Percentiles rank a stretch among this genome's conserved stretches.
phyloP scores from a whole-genome alignment of 2,329 filamentous ascomycete genomes.

The Cladosporium phlei region DNA sequence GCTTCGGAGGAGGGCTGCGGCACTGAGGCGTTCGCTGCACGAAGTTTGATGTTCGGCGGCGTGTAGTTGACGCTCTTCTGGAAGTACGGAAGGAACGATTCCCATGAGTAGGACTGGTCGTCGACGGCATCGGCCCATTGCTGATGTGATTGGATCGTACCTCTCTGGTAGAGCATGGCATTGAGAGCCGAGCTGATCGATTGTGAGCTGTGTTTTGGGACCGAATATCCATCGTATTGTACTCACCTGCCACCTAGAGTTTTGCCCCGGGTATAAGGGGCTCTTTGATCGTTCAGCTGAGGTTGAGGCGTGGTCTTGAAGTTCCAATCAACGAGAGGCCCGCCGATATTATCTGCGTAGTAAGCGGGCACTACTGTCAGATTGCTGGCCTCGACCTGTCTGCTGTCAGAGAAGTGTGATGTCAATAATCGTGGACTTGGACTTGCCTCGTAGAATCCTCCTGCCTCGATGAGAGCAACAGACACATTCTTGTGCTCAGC shows the following conservation, averaged over 20 bases:
- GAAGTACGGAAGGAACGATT: conserved; percentile 25
- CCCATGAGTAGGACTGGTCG: conserved; percentile 30
- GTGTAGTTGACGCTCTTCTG: conserved; percentile 19
- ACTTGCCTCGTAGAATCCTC: conserved; percentile 27
- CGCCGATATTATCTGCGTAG: neutral
- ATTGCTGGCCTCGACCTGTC: neutral
- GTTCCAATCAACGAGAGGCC: too few relatives aligned
- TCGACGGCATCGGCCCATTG: conserved; percentile 35
- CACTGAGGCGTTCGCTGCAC: too few relatives aligned
- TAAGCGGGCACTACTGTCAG: neutral
- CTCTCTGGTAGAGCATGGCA: conserved; percentile 27
- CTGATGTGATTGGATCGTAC: conserved; percentile 29
- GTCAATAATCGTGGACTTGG: neutral
- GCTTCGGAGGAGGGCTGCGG: conserved; percentile 26
- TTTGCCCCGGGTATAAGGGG: conserved; percentile 29
- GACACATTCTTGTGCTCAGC: too few relatives aligned
- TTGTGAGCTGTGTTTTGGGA: neutral
- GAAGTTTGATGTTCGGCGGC: conserved; percentile 20
- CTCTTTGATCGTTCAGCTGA: conserved; percentile 9
- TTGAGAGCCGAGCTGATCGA: conserved; percentile 25
- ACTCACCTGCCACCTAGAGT: conserved; percentile 19
- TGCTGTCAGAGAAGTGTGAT: neutral
- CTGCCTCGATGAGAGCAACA: conserved; percentile 32
- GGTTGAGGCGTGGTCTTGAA: conserved; percentile 25
- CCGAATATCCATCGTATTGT: neutral